These are phyloP conservation scores for Cryptococcus floricola DNA, from an alignment of 1,284 basidiomycete species.

Conservation along the genomic window DNA sequence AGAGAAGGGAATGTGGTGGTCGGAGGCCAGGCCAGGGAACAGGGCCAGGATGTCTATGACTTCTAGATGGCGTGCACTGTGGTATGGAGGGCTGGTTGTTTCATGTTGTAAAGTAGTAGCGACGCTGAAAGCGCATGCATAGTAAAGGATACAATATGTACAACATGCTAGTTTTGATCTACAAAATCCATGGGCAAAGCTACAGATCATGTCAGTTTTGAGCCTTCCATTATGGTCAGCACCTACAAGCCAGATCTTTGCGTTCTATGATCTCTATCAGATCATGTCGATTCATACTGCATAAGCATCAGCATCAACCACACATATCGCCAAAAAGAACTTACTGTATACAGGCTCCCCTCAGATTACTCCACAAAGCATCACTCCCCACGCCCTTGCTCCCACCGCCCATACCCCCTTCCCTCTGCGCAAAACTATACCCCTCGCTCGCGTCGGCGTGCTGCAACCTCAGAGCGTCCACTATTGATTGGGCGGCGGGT, in stretches of 20 bases:
- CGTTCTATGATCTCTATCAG: constrained; percentile 66
- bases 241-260: constrained; percentile 65
- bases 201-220: not conserved
- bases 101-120: constrained; percentile 1
- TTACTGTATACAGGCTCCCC: constrained; percentile 67
- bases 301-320: constrained; percentile 5
- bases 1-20: constrained; percentile 11
- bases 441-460: constrained; percentile 65
- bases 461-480: constrained; percentile 80
- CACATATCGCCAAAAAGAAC: not conserved
- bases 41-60: constrained; percentile 40
- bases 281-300: constrained; percentile 62
- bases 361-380: constrained; percentile 78
- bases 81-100: not conserved
- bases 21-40: constrained; percentile 17
- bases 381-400: constrained; percentile 66
- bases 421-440: constrained; percentile 50
- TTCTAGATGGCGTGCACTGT: constrained; percentile 22
- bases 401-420: constrained; percentile 50
- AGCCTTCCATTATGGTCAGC: not conserved
- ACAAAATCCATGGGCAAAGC: constrained; percentile 11
- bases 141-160: not conserved
- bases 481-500: constrained; percentile 76
- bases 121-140: not conserved
- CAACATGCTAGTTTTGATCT: constrained; percentile 1